A percentile compares a stretch with the other conserved stretches of the same genome.
These are phyloP conservation scores for Lathyrus aphaca DNA, from an alignment of 306 rosid genomes.

Conservation along the genomic window DNA sequence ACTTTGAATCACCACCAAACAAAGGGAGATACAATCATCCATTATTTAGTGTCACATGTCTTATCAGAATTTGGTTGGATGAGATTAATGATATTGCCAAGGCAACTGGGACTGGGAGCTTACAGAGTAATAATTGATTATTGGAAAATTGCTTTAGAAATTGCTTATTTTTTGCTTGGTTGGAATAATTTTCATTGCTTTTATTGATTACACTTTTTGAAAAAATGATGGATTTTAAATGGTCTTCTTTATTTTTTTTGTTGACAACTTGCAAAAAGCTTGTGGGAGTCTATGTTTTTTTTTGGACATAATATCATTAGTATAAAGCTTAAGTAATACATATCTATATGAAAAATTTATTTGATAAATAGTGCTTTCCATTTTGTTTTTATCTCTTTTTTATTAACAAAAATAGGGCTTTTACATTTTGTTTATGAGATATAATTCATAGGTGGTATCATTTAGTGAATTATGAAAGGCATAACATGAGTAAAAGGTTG, in stretches of 20 bases:
- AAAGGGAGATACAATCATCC: constrained; percentile 37
- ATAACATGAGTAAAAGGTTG: no score
- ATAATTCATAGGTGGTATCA: no score
- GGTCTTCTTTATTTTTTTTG: constrained; percentile 28
- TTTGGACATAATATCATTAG: not conserved
- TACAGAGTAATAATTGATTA: not conserved
- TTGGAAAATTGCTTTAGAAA: constrained; percentile 6
- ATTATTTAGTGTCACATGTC: constrained; percentile 52
- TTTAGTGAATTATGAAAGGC: no score
- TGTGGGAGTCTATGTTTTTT: constrained; percentile 3
- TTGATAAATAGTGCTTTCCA: no score
- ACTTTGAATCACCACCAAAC: constrained; percentile 15
- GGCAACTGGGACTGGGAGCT: not conserved
- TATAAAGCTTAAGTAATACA: not conserved
- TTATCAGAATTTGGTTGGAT: constrained; percentile 45
- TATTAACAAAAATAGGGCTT: no score
- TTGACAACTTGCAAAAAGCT: constrained; percentile 30
- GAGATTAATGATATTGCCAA: constrained; percentile 22
- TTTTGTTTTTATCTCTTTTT: no score
- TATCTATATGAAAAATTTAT: no score
- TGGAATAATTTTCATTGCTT: constrained; percentile 18
- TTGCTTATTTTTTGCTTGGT: not conserved
- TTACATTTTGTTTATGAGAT: no score
- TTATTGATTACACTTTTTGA: constrained; percentile 46
- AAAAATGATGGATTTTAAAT: constrained; percentile 45